Evolutionary conservation across 2,329 filamentous ascomycete species (phyloP).

Genomic region (Macroventuria anomochaeta): DNA sequence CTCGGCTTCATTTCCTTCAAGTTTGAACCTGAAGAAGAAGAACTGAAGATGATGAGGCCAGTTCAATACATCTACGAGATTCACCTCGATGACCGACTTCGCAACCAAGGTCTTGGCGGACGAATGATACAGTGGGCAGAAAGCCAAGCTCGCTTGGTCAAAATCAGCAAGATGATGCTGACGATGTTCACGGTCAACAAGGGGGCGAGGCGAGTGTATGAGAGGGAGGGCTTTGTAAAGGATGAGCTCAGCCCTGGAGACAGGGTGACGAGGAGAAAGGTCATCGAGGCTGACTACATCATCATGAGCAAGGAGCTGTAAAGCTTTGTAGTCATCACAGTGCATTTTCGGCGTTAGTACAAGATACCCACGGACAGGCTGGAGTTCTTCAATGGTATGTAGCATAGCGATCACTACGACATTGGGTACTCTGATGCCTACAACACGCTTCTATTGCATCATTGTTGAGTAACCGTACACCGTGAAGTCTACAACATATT

Average conservation of each 20-base stretch:
- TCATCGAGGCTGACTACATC: constrained; percentile 33
- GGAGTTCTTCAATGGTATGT: background rate
- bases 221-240: constrained; percentile 61
- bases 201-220: constrained; percentile 66
- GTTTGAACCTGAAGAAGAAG: constrained; percentile 68
- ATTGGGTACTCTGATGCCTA: background rate
- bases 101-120: constrained; percentile 67
- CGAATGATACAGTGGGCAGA: constrained; percentile 65
- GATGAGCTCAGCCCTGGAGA: constrained; percentile 62
- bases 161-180: constrained; percentile 72
- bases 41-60: constrained; percentile 48
- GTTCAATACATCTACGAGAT: constrained; percentile 83
- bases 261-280: constrained; percentile 38
- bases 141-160: constrained; percentile 60
- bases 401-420: background rate
- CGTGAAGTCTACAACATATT: background rate
- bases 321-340: background rate
- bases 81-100: constrained; percentile 65
- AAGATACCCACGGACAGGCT: constrained; percentile 1
- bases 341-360: constrained; percentile 10
- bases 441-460: background rate
- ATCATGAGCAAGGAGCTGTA: constrained; percentile 36
- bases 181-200: constrained; percentile 72
- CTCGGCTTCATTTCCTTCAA: constrained; percentile 56
- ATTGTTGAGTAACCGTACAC: background rate